Evolutionary conservation across 495 filamentous ascomycete species (phyloP).

Genomic region (Penicillium lividum): DNA sequence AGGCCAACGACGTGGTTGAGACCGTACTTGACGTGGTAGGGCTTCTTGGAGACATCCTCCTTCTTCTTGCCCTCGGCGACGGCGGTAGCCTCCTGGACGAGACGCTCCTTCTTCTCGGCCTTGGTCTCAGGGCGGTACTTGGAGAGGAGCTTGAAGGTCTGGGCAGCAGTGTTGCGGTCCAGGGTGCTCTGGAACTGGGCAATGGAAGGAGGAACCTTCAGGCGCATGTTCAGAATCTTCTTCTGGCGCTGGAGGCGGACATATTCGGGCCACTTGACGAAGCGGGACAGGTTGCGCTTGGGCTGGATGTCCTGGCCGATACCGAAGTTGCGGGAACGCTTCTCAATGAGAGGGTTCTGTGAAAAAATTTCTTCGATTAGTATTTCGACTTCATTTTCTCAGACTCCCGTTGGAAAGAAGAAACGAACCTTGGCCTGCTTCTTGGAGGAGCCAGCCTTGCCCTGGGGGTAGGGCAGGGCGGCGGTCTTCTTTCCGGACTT

Average conservation of each 20-base stretch:
- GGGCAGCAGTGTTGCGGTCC: slow-evolving; percentile 97
- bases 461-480: slow-evolving; percentile 92
- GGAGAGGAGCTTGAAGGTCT: slow-evolving; percentile 97
- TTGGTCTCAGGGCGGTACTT: slow-evolving; percentile 99
- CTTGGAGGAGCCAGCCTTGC: slow-evolving; percentile 85
- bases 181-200: slow-evolving; percentile 97
- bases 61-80: slow-evolving; percentile 99
- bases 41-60: slow-evolving; percentile 99
- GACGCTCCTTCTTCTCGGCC: slow-evolving; percentile 99
- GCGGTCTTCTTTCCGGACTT: slow-evolving; percentile 96
- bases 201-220: slow-evolving; percentile 97
- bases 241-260: slow-evolving; percentile 99
- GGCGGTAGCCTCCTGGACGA: slow-evolving; percentile 95
- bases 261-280: slow-evolving; percentile 99
- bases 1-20: slow-evolving; percentile 99
- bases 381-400: slow-evolving; percentile 19
- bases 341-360: slow-evolving; percentile 99
- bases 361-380: slow-evolving; percentile 13
- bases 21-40: slow-evolving; percentile 98
- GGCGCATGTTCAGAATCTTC: slow-evolving; percentile 97
- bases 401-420: slow-evolving; percentile 16
- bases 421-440: slow-evolving; percentile 89
- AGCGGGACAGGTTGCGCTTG: slow-evolving; percentile 93
- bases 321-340: slow-evolving; percentile 94
- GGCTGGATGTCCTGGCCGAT: slow-evolving; percentile 99